A percentile compares a stretch with the other conserved stretches of the same genome.
phyloP scores from a whole-genome alignment of 73 alveolate species.

The Paramecium tetraurelia region DNA sequence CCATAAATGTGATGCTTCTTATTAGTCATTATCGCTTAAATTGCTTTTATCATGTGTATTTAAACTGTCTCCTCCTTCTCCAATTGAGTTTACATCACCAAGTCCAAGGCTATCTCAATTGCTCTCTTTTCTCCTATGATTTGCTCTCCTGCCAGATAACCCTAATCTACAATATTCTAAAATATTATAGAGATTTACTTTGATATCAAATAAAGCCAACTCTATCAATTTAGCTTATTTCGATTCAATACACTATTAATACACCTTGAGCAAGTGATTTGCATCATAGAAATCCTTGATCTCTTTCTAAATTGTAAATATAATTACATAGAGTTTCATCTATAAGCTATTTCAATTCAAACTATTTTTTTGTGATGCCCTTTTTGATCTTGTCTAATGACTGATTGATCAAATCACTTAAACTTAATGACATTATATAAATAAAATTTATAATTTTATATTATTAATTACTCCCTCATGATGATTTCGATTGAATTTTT shows the following conservation, averaged over 20 bases:
- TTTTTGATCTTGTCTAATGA: background rate
- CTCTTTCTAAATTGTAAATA: background rate
- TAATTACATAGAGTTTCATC: background rate
- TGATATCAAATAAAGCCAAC: conserved; percentile 33
- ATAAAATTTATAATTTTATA: background rate
- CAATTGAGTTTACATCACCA: background rate
- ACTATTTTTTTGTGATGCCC: background rate
- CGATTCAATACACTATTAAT: background rate
- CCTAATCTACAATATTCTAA: background rate
- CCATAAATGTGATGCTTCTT: background rate
- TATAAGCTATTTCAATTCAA: background rate
- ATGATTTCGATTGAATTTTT: background rate
- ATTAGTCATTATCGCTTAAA: conserved; percentile 28
- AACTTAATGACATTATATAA: background rate
- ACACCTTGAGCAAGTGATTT: background rate
- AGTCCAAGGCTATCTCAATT: background rate
- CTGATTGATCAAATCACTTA: conserved; percentile 1
- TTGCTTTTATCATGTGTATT: conserved; percentile 24
- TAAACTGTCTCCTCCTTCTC: conserved; percentile 16
- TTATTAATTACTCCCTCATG: background rate
- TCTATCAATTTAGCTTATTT: background rate
- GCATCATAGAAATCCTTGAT: background rate
- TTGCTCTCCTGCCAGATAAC: background rate
- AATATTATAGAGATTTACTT: background rate
- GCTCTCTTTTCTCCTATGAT: background rate